A percentile compares a stretch with the other conserved stretches of the same genome.
Conservation (phyloP, 2,329 filamentous ascomycete genomes). For the Pestalotiopsis sp. region DNA sequence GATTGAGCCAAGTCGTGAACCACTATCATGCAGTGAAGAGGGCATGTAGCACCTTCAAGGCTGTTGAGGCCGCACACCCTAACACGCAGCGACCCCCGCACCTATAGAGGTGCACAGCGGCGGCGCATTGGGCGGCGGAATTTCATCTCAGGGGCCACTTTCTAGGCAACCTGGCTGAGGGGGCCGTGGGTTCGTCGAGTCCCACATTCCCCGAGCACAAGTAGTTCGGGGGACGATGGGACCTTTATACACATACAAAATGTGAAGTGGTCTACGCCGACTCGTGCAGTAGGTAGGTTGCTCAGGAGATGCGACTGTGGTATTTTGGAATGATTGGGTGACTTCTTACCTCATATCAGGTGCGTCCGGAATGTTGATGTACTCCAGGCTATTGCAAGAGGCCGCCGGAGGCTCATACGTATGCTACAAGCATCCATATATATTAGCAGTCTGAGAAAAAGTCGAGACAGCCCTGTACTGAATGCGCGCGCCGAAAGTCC, state of each 20-base stretch:
- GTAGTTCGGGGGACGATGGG: background rate
- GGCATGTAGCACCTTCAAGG: constrained; percentile 35
- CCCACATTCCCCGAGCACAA: background rate
- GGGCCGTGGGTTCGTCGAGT: background rate
- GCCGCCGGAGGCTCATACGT: constrained; percentile 58
- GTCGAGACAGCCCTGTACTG: constrained; percentile 19
- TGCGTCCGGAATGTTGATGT: constrained; percentile 53
- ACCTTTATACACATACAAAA: background rate
- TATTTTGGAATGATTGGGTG: background rate
- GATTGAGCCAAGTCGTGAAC: constrained; percentile 42
- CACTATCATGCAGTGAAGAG: constrained; percentile 38
- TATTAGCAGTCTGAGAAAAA: constrained; percentile 32
- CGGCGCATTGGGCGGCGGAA: constrained; percentile 24
- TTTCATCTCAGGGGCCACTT: constrained; percentile 26
- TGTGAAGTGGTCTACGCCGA: background rate
- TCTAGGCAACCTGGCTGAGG: constrained; percentile 21
- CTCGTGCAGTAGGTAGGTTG: background rate
- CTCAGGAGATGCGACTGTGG: background rate
- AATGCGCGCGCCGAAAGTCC: background rate
- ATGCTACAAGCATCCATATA: constrained; percentile 38
- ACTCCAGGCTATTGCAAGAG: constrained; percentile 52
- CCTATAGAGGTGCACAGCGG: constrained; percentile 23
- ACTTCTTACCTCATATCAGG: constrained; percentile 58
- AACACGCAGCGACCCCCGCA: constrained; percentile 28
- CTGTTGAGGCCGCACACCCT: constrained; percentile 36